Evolutionary conservation across 2,329 filamentous ascomycete genomes (phyloP), one percentile per base, ranked within the genome.

Genomic region (Colletotrichum abscissum): DNA sequence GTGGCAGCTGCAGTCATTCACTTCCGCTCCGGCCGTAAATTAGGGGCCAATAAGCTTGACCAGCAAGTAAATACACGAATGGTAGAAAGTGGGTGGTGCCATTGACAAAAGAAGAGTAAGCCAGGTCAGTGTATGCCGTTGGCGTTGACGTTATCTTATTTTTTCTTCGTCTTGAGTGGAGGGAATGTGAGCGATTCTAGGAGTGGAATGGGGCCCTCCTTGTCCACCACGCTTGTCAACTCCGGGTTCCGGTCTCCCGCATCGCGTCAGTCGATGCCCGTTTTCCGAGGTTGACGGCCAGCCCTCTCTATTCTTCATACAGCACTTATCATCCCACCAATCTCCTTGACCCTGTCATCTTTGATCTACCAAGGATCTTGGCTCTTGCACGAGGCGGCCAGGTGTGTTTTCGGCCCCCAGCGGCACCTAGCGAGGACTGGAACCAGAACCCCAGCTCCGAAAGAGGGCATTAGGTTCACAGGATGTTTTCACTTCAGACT

Each of bases 1-100:
- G 46, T 60, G 64, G 66, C 67, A 70, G 66, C 70, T 73, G 70
- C 70, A 56, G 67, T 73, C 67, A 73, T 65, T 60, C 35, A 42
- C 30, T 22, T 52, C 26, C 46, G 16, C 28, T 46, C 69, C 66
- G 59, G 70, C 70, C 67, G 67, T 70, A 65, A 22, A n/a, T 49
- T 49, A 65, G 42, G 59, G 70, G 70, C 70, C 69, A 55, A 63
- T 56, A 6, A 46, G 26, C 59, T 26, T 66, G 60, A 14, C n/a
- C 30, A 12, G 38, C 19, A 42, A 9, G 42, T 19, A 28, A 54
- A 66, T 60, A 28, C 59, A 19, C 60, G 26, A 42, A 33, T 54
- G 19, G 16, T 49, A 60, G 64, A 42, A 30, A 59, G 46, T 56
- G 55, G 55, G 22, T 38, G 60, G 55, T 56, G 63, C 33, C 35